Base-by-base conservation (phyloP, 805 yeast genomes). In the Nakazawaea holstii region DNA sequence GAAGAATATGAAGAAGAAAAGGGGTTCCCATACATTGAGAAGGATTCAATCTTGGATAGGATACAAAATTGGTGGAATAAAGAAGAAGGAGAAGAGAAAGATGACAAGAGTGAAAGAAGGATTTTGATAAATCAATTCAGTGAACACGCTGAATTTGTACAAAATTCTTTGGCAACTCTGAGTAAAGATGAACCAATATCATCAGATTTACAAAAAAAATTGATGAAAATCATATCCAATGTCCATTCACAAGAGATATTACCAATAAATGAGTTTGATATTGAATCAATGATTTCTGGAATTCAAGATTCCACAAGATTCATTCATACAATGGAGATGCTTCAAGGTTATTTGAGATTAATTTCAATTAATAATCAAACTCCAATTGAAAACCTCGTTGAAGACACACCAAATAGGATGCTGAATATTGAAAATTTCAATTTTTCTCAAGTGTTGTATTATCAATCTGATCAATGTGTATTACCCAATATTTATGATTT, bases 401-500 rank as follows among this genome's bases (percentile, higher is more conserved):
- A 20, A 20, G 69, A 46, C 61, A 65, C 1, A 41, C 62, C 10
- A 38, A 46, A 1, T 43, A 65, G 2, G 65, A 64, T n/a, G 61
- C 71, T 3, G 42, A 35, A 5, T 53, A 46, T 14, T 51, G 56
- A 29, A 72, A 66, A 14, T 10, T 32, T 28, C 17, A 29, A 30
- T 14, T 7, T 33, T 8, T n/a, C 37, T n/a, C 13, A 14, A 11
- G 29, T 41, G 61, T 2, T 55, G 61, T 26, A 42, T 70, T 35
- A 74, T 74, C 1, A 59, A 59, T 17, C 52, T 61, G 20, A 45
- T 53, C 10, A 43, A 53, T 13, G 61, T 66, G 4, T 60, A 56
- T 36, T 47, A 51, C 27, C 53, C 53, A 41, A 65, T 61, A 48
- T 53, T 65, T 6, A 61, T 64, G 17, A 43, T 43, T 24, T 52